Evolutionary conservation across 1,284 basidiomycete species (phyloP).

Genomic region (Leccinum pachyderme): DNA sequence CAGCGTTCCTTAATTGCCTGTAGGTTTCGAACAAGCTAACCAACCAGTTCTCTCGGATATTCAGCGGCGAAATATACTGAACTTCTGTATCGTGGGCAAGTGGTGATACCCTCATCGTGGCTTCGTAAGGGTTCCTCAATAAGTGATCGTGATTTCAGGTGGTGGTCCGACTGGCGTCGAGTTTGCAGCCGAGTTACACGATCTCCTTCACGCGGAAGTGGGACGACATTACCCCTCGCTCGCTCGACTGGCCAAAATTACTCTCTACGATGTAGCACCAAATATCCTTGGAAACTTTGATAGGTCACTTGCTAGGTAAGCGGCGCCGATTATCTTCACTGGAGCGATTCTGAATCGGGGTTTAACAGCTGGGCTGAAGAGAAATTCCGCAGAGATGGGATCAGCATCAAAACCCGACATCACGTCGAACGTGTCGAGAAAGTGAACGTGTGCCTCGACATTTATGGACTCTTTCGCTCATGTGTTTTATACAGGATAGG

Average conservation of each 20-base stretch:
- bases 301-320: constrained; percentile 61
- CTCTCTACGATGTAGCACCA: constrained; percentile 78
- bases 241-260: constrained; percentile 64
- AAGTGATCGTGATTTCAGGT: constrained; percentile 35
- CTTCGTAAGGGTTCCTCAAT: constrained; percentile 3
- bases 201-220: constrained; percentile 79
- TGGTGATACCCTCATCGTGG: constrained; percentile 13
- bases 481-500: constrained; percentile 41
- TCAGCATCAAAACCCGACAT: constrained; percentile 73
- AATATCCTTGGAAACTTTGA: constrained; percentile 83
- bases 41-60: constrained; percentile 67
- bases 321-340: constrained; percentile 7
- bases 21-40: constrained; percentile 78
- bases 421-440: constrained; percentile 78
- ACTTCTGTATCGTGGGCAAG: constrained; percentile 79
- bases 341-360: constrained; percentile 12
- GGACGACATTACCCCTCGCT: constrained; percentile 62
- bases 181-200: constrained; percentile 84
- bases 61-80: constrained; percentile 65
- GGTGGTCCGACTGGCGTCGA: constrained; percentile 80
- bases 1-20: neutral
- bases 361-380: constrained; percentile 60
- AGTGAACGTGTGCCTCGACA: constrained; percentile 35
- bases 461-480: constrained; percentile 17
- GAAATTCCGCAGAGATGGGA: constrained; percentile 76